Evolutionary conservation across 164 flowering plant genomes (phyloP).

Genomic region (Buxus sempervirens): DNA sequence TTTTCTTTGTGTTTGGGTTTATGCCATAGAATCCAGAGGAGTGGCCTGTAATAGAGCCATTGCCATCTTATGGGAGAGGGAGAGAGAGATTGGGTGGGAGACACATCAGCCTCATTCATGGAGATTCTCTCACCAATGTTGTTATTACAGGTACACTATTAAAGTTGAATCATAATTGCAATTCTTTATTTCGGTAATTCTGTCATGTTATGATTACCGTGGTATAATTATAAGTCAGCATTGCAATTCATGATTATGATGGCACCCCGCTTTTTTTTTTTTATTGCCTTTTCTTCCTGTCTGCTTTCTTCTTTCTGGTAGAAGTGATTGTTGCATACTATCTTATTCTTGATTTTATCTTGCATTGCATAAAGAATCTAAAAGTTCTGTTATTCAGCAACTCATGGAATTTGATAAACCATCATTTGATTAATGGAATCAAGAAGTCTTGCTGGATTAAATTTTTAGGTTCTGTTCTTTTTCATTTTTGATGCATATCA

Average conservation of each 20-base stretch:
- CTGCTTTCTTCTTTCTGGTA: not conserved
- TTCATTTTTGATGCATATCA: too few relatives aligned
- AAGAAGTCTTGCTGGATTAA: not conserved
- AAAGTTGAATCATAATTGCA: too few relatives aligned
- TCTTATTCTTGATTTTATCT: too few relatives aligned
- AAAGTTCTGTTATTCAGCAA: not conserved
- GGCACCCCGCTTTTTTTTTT: too few relatives aligned
- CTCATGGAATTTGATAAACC: not conserved
- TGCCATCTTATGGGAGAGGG: constrained; percentile 98
- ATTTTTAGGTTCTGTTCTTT: too few relatives aligned
- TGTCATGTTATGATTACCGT: too few relatives aligned
- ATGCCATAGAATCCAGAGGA: constrained; percentile 60
- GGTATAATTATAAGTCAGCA: too few relatives aligned
- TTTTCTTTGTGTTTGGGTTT: constrained; percentile 6
- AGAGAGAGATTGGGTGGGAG: constrained; percentile 94
- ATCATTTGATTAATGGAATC: not conserved
- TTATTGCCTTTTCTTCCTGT: not conserved
- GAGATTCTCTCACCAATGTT: constrained; percentile 66
- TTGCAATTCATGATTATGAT: too few relatives aligned
- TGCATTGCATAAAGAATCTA: too few relatives aligned
- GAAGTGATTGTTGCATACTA: not conserved
- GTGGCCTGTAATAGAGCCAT: constrained; percentile 89
- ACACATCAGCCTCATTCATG: constrained; percentile 96
- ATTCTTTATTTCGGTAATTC: too few relatives aligned
- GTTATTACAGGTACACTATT: constrained; percentile 67